Evolutionary conservation across 257 asterid genomes (phyloP).

Genomic region (Salvia hispanica): DNA sequence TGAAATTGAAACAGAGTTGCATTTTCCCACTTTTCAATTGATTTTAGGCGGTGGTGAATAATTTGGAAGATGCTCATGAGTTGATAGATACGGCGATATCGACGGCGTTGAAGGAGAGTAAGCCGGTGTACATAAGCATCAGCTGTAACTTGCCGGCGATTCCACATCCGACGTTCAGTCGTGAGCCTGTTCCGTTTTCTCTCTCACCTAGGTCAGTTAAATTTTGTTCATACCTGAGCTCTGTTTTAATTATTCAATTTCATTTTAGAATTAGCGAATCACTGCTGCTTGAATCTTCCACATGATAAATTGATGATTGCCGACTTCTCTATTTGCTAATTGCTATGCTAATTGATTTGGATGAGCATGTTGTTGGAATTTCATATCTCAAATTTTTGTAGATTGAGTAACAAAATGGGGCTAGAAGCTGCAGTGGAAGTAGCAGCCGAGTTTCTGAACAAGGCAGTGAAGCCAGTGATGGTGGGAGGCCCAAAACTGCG

Average conservation of each 20-base stretch:
- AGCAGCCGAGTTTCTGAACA: constrained; percentile 69
- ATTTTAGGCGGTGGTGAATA: constrained; percentile 73
- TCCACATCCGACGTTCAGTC: constrained; percentile 73
- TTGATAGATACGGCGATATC: constrained; percentile 76
- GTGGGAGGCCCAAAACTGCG: constrained; percentile 83
- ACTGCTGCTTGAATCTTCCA: not conserved
- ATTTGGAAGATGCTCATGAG: constrained; percentile 88
- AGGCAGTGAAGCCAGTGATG: constrained; percentile 86
- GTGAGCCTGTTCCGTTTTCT: constrained; percentile 72
- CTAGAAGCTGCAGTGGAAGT: constrained; percentile 80
- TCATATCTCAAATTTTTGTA: constrained; percentile 25
- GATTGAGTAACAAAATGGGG: constrained; percentile 68
- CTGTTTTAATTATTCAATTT: not conserved
- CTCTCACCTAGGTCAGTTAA: constrained; percentile 57
- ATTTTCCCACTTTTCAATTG: not conserved
- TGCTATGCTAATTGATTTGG: not conserved
- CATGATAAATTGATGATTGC: not conserved
- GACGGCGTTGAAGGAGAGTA: constrained; percentile 81
- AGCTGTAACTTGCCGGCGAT: constrained; percentile 73
- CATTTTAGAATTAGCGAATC: not conserved
- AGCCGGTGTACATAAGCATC: constrained; percentile 79
- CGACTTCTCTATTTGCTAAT: not conserved
- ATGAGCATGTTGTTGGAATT: not conserved
- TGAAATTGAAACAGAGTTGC: constrained; percentile 7
- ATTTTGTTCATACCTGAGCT: constrained; percentile 6